phyloP scores from a whole-genome alignment of 805 yeast genomes.

The Cyberlindnera euphorbiiphila region DNA sequence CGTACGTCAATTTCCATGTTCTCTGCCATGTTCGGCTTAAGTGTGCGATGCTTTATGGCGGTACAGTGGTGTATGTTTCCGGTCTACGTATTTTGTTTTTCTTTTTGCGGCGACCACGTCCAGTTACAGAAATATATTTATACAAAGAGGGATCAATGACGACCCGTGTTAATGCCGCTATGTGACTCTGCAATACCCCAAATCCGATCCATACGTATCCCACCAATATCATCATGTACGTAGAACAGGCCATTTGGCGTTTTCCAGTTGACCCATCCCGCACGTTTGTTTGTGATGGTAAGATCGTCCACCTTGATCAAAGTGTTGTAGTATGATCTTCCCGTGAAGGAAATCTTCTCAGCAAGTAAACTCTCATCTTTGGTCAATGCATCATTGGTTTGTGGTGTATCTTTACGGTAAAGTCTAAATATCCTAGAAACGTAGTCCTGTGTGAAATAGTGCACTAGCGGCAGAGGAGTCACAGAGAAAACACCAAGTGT shows the following conservation, averaged over 20 bases:
- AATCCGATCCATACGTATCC: conserved; percentile 75
- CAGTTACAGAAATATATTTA: too few species aligned
- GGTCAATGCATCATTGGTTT: conserved; percentile 58
- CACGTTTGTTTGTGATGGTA: conserved; percentile 35
- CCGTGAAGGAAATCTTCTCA: conserved; percentile 65
- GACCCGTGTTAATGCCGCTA: conserved; percentile 7
- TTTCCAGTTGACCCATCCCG: conserved; percentile 48
- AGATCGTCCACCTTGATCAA: conserved; percentile 50
- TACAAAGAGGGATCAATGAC: too few species aligned
- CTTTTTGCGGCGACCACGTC: too few species aligned
- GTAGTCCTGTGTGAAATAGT: conserved; percentile 56
- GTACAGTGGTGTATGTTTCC: too few species aligned
- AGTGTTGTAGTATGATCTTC: conserved; percentile 61
- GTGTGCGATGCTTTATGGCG: not conserved
- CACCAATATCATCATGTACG: conserved; percentile 73
- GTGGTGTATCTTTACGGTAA: conserved; percentile 53
- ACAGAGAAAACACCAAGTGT: conserved; percentile 39
- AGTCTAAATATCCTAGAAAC: conserved; percentile 70
- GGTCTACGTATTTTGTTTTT: too few species aligned
- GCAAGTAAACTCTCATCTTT: conserved; percentile 61
- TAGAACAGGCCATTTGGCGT: conserved; percentile 41
- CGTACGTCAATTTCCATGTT: conserved; percentile 24
- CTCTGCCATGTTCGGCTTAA: conserved; percentile 3
- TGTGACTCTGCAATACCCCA: conserved; percentile 80
- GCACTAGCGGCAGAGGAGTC: conserved; percentile 54